Evolutionary conservation across 768 basidiomycete genomes (phyloP), one percentile per base, ranked within the genome.

Genomic region (Leccinum subgranulosum): DNA sequence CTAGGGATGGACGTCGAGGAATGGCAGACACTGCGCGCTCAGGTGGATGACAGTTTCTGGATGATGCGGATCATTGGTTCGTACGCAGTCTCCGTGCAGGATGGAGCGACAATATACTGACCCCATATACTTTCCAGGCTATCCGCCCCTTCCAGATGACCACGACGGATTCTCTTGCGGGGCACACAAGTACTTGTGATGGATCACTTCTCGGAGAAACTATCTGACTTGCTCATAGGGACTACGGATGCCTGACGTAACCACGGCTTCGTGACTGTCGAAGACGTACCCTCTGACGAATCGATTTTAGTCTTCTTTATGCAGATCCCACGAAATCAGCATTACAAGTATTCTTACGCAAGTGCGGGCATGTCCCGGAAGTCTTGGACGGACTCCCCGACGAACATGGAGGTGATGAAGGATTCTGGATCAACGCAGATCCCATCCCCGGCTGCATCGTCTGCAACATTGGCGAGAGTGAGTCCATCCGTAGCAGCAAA

Each of bases 381-480:
- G 69, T 66, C 28, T 57, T 70, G 0, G 68, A 71, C 17, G 76
- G 74, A 11, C 67, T 83, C 8, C 81, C 81, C 0, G 66, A 71
- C 2, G 82, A 88, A 64, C 77, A 84, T 31, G 83, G 83, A 4
- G 70, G 74, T 25, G 80, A 84, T 57, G 77, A 81, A 53, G 87
- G 89, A 2, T 61, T 78, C 2, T 96, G 94, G 93, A 86, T 95
- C 52, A 82, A 84, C 49, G 93, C 91, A 0, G 86, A 94, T 70
- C 94, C 94, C 0, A 81, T 91, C 21, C 85, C 84, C 14, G 88
- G 86, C 9, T 91, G 90, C 61, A 76, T 96, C 8, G 90, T 97
- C 19, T 93, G 92, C 71, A 97, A 97, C 65, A 86, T 97, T 41
- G 94, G 94, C 23, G 89, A 92, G 77, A 96, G 93, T 90, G 58